These are phyloP conservation scores for Hortaea werneckii DNA, from an alignment of 2,329 filamentous ascomycete species.

Conservation along the genomic window DNA sequence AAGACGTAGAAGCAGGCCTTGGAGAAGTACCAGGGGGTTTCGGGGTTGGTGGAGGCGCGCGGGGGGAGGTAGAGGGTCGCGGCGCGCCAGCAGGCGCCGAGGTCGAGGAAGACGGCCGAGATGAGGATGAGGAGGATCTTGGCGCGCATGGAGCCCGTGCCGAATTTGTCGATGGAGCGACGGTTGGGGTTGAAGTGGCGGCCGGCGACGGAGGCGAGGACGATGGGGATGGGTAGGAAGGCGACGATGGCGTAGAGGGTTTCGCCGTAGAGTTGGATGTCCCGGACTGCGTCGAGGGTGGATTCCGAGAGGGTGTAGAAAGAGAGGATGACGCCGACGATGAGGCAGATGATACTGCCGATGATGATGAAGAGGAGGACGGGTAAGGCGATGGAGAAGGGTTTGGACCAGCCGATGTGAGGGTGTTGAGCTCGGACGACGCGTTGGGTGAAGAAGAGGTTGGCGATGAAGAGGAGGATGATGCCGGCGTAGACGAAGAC, in stretches of 20 bases:
- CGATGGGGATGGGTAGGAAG: conserved; percentile 15
- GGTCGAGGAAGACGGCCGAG: conserved; percentile 12
- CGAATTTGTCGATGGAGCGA: conserved; percentile 10
- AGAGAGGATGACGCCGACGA: conserved; percentile 19
- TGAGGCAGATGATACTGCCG: conserved; percentile 15
- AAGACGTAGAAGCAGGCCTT: conserved; percentile 23
- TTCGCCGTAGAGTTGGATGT: conserved; percentile 10
- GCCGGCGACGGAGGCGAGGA: conserved; percentile 9
- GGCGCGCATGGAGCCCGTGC: conserved; percentile 11
- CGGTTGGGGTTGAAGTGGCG: neutral
- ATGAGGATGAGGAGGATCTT: conserved; percentile 17
- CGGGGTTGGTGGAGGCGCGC: conserved; percentile 11
- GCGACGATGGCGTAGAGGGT: conserved; percentile 17
- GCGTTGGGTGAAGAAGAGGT: conserved; percentile 22
- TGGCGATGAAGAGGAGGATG: conserved; percentile 23
- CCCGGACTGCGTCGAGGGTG: conserved; percentile 1
- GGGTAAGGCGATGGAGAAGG: conserved; percentile 11
- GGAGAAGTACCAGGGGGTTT: conserved; percentile 20
- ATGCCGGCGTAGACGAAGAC: conserved; percentile 25
- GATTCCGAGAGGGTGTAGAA: conserved; percentile 19
- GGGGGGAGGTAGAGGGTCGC: conserved; percentile 14
- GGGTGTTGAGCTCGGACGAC: conserved; percentile 21
- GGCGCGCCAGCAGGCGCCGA: conserved; percentile 18
- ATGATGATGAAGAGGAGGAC: conserved; percentile 11
- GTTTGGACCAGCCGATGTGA: conserved; percentile 20